A percentile compares a stretch with the other conserved stretches of the same genome.
These are phyloP conservation scores for Spergularia bocconei DNA, from an alignment of 148 eudicot genomes.

Conservation along the genomic window DNA sequence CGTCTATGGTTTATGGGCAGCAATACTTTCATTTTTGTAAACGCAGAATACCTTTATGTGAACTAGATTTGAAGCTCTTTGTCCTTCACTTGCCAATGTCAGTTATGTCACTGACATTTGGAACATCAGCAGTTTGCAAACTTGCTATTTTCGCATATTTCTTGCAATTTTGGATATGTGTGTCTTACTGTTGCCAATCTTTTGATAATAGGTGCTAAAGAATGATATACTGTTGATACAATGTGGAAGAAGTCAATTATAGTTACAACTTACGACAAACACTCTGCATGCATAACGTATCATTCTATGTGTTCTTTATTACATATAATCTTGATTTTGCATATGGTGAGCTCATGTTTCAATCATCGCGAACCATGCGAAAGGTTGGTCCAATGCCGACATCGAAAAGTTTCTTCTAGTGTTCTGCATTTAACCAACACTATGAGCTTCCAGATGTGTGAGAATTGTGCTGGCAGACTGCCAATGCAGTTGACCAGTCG, in stretches of 20 bases:
- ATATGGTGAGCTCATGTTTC: slow-evolving; percentile 6
- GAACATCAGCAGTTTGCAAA: too few species aligned
- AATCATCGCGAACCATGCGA: slow-evolving; percentile 14
- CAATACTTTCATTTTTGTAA: too few species aligned
- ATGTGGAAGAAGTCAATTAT: slow-evolving; percentile 7
- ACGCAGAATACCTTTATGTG: too few species aligned
- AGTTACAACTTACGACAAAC: neutral
- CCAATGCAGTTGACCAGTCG: slow-evolving; percentile 14
- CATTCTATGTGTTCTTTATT: slow-evolving; percentile 24
- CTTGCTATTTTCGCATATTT: neutral
- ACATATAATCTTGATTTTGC: slow-evolving; percentile 19
- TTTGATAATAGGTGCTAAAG: slow-evolving; percentile 2
- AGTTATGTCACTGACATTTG: too few species aligned
- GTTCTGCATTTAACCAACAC: slow-evolving; percentile 9
- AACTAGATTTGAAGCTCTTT: too few species aligned
- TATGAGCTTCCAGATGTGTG: neutral
- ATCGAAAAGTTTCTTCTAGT: neutral
- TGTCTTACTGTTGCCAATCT: neutral
- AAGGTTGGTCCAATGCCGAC: slow-evolving; percentile 9
- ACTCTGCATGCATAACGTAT: slow-evolving; percentile 11
- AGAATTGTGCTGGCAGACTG: slow-evolving; percentile 8
- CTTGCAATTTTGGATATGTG: neutral
- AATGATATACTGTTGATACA: neutral
- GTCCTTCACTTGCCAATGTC: too few species aligned
- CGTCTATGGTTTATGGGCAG: too few species aligned